Evolutionary conservation across 768 basidiomycete genomes (phyloP).

Genomic region (Russula foetens): DNA sequence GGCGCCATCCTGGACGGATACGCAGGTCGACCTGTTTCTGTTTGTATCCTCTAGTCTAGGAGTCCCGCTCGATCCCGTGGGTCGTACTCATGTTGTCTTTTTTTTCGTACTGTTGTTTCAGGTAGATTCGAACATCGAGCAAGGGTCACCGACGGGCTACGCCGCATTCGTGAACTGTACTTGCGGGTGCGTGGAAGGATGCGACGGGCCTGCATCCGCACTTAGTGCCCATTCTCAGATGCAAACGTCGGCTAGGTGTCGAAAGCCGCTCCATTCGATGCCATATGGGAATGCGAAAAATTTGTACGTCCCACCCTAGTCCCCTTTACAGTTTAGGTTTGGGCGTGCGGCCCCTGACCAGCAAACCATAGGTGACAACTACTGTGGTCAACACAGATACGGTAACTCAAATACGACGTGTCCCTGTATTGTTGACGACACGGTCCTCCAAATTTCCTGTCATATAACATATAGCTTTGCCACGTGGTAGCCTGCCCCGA

Average conservation of each 20-base stretch:
- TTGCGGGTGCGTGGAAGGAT: constrained; percentile 27
- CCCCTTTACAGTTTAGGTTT: background rate
- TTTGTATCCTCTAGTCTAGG: too few relatives aligned
- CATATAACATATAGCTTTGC: constrained; percentile 39
- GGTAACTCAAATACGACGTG: background rate
- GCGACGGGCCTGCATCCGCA: constrained; percentile 32
- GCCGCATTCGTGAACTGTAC: constrained; percentile 33
- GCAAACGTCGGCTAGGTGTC: constrained; percentile 28
- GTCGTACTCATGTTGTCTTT: too few relatives aligned
- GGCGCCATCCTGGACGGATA: too few relatives aligned
- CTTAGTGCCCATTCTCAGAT: constrained; percentile 36
- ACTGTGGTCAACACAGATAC: background rate
- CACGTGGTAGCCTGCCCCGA: constrained; percentile 23
- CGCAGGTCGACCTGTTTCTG: too few relatives aligned
- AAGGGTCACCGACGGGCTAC: constrained; percentile 28
- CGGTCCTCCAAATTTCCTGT: background rate
- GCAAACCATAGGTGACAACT: background rate
- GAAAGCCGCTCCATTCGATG: constrained; percentile 32
- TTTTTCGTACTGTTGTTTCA: constrained; percentile 5
- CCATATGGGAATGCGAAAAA: constrained; percentile 41
- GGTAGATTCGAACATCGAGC: constrained; percentile 35
- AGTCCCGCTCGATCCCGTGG: too few relatives aligned
- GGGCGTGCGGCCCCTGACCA: background rate
- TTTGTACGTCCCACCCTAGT: constrained; percentile 30
- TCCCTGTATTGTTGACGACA: background rate